Evolutionary conservation across 306 rosid species (phyloP), one percentile per base, ranked within the genome.

Genomic region (Dicorynia guianensis): DNA sequence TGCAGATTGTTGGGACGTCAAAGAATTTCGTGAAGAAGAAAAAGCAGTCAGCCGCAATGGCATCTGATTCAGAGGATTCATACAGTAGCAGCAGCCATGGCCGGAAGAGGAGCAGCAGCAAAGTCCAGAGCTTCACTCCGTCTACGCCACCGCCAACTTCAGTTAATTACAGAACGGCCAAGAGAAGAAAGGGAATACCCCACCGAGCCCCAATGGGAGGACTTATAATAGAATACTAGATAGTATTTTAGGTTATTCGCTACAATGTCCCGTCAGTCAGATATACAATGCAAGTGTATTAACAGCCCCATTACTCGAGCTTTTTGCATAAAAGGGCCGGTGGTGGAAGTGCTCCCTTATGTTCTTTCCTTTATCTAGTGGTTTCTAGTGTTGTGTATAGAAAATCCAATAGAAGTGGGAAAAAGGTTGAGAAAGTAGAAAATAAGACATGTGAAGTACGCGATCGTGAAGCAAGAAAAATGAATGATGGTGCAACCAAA

Each of bases 181-280:
- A 91, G 81, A 80, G 97, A 66, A 84, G 98, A 71, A 93, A 93
- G 92, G 98, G 98, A 54, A 91, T 93, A 33, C 98, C 98, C 0
- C 98, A 91, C 64, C 81, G 98, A n/a, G 93, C 98, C 36, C 98
- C 97, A 7, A 82, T 93, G 97, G 97, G 98, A 57, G 98, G 90
- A 39, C 90, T 93, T 62, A 71, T 88, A 54, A 79, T 93, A 76
- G 87, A 89, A 76, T 93, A 89, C 68, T 93, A 79, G 81, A 20
- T 5, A 15, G 52, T 65, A 44, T 14, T 79, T 58, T 48, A 54
- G 38, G 53, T 69, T 75, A 65, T 80, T 85, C 79, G 77, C 87
- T 35, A 48, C 60, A 36, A 49, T 71, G 52, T 79, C 86, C 86
- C 62, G 58, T 44, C 15, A 36, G 49, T 67, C 13, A 40, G 11